Conservation (phyloP, 2,329 filamentous ascomycete species). For the Podosphaera xanthii region DNA sequence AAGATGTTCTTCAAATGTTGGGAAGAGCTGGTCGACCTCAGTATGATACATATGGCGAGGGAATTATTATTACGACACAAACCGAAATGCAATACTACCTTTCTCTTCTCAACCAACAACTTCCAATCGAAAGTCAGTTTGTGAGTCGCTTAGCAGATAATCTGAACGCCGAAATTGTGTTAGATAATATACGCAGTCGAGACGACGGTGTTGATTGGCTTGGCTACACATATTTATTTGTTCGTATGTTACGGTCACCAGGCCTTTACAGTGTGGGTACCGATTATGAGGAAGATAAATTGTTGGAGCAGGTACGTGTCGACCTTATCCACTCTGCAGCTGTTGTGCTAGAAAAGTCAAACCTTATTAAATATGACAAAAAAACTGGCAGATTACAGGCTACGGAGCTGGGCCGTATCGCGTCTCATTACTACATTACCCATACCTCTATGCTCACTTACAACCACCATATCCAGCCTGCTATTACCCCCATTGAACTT, state of each 20-base stretch:
- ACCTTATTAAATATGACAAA: constrained; percentile 85
- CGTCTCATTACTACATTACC: constrained; percentile 96
- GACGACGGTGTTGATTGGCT: constrained; percentile 99
- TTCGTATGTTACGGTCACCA: constrained; percentile 89
- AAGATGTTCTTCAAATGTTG: constrained; percentile 96
- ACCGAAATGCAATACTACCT: constrained; percentile 92
- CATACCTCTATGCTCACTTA: constrained; percentile 93
- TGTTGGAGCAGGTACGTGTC: constrained; percentile 89
- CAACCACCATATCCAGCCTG: constrained; percentile 82
- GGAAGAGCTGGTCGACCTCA: constrained; percentile 90
- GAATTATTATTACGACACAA: constrained; percentile 95
- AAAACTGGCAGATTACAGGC: constrained; percentile 71
- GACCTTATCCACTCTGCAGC: constrained; percentile 91
- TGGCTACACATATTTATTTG: constrained; percentile 92
- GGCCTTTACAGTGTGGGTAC: constrained; percentile 87
- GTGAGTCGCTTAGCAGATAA: constrained; percentile 87
- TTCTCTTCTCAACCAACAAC: constrained; percentile 84
- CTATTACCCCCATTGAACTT: constrained; percentile 79
- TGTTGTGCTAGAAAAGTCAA: constrained; percentile 63
- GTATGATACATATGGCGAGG: constrained; percentile 92
- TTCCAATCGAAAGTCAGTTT: constrained; percentile 93
- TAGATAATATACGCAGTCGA: constrained; percentile 74
- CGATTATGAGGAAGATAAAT: constrained; percentile 82
- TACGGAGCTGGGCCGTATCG: constrained; percentile 84
- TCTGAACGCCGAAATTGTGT: constrained; percentile 82